phyloP scores from a whole-genome alignment of 441 rosid species.

The Syzygium malaccense region DNA sequence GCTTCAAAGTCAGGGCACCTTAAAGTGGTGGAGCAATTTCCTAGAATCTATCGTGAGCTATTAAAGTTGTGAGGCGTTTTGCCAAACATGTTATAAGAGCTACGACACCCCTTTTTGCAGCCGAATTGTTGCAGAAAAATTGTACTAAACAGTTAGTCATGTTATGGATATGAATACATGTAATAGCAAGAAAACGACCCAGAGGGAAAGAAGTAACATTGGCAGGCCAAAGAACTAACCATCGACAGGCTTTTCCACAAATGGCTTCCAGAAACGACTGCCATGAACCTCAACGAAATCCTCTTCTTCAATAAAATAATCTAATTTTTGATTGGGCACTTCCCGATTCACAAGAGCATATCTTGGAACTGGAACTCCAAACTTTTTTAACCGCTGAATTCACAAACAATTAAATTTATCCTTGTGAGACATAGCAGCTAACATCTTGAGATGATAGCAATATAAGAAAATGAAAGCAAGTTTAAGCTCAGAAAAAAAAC shows the following conservation, averaged over 20 bases:
- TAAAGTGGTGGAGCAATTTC: not conserved
- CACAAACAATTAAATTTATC: slow-evolving; percentile 6
- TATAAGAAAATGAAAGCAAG: not conserved
- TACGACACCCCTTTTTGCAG: not conserved
- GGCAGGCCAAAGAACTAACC: slow-evolving; percentile 39
- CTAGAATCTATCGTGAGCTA: not conserved
- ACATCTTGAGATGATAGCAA: not conserved
- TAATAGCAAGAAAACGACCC: not conserved
- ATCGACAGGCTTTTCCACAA: slow-evolving; percentile 98
- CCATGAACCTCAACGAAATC: slow-evolving; percentile 99
- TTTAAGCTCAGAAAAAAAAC: not conserved
- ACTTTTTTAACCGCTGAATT: slow-evolving; percentile 77
- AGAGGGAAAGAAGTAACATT: not conserved
- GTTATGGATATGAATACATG: not conserved
- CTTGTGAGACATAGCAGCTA: not conserved
- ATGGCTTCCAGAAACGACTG: slow-evolving; percentile 96
- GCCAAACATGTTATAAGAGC: not conserved
- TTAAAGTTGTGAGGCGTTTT: not conserved
- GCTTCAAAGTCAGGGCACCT: not conserved
- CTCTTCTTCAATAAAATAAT: slow-evolving; percentile 88
- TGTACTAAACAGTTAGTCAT: not conserved
- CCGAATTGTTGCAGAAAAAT: not conserved
- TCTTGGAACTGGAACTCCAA: slow-evolving; percentile 97
- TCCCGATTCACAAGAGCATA: slow-evolving; percentile 94
- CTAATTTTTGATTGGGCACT: slow-evolving; percentile 76